Conservation (phyloP, 202 grass and related monocot genomes). For the Dendrocalamus latiflorus region DNA sequence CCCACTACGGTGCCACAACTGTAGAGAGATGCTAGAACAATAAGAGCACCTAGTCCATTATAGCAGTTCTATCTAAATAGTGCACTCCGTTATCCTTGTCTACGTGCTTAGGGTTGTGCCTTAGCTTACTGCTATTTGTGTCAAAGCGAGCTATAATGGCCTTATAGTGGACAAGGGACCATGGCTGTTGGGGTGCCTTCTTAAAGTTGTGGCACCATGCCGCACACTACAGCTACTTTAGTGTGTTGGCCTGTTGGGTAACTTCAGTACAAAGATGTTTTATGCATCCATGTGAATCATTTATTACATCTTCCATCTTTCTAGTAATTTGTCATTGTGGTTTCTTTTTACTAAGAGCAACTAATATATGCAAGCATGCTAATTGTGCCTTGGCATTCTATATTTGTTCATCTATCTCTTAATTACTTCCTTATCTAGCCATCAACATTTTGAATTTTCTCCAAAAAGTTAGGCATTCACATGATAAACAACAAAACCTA, state of each 20-base stretch:
- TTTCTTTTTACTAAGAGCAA: neutral
- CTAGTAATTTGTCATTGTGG: neutral
- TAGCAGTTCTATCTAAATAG: neutral
- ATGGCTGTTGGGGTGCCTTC: neutral
- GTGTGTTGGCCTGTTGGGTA: neutral
- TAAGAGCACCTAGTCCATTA: neutral
- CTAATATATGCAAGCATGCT: neutral
- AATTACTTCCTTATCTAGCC: neutral
- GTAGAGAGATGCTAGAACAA: neutral
- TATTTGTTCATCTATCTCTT: neutral
- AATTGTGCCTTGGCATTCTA: neutral
- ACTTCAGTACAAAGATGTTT: neutral
- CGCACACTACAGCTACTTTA: neutral
- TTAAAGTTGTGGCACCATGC: neutral
- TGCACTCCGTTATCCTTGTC: neutral
- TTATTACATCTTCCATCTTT: neutral
- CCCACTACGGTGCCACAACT: neutral
- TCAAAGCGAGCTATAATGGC: neutral
- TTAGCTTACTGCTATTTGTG: neutral
- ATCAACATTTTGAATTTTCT: neutral
- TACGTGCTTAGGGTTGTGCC: neutral
- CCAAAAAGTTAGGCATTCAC: neutral
- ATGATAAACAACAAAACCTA: neutral
- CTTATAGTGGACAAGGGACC: neutral
- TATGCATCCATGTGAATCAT: neutral